A percentile compares a stretch with the other conserved stretches of the same genome.
These are phyloP conservation scores for Ceratocystis eucalypticola DNA, from an alignment of 2,329 filamentous ascomycete species.

Conservation along the genomic window DNA sequence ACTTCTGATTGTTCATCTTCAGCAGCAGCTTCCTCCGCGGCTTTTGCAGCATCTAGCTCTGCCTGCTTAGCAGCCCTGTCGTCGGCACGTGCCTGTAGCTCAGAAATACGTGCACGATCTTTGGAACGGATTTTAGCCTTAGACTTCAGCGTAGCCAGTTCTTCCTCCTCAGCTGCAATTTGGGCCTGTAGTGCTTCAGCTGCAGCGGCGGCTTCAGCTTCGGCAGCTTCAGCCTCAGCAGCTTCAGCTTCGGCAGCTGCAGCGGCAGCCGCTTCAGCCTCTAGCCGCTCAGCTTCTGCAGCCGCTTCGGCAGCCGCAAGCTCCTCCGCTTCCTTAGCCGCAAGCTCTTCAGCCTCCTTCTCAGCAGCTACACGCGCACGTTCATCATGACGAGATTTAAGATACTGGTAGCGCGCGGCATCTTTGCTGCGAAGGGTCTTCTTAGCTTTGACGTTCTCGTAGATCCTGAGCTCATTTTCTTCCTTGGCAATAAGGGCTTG, in stretches of 20 bases:
- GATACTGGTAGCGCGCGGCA: conserved; percentile 7
- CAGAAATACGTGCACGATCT: conserved; percentile 8
- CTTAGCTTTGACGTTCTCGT: conserved; percentile 5
- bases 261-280: conserved; percentile 16
- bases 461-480: conserved; percentile 14
- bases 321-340: conserved; percentile 20
- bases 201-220: neutral
- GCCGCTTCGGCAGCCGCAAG: conserved; percentile 15
- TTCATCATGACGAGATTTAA: conserved; percentile 17
- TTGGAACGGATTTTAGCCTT: conserved; percentile 8
- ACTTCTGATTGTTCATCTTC: conserved; percentile 14
- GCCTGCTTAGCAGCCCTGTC: conserved; percentile 21
- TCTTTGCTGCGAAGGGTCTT: conserved; percentile 1
- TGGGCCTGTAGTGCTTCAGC: neutral
- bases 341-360: conserved; percentile 23
- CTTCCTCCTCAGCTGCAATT: conserved; percentile 9
- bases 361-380: conserved; percentile 12
- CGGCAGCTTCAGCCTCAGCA: conserved; percentile 7
- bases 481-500: conserved; percentile 11
- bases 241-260: conserved; percentile 8
- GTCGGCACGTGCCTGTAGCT: conserved; percentile 13
- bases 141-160: conserved; percentile 9
- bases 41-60: conserved; percentile 16
- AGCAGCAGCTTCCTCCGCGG: conserved; percentile 22
- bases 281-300: too few species aligned